Base-by-base conservation (phyloP, 176 grass and related monocot species). In the Bromus sterilis region DNA sequence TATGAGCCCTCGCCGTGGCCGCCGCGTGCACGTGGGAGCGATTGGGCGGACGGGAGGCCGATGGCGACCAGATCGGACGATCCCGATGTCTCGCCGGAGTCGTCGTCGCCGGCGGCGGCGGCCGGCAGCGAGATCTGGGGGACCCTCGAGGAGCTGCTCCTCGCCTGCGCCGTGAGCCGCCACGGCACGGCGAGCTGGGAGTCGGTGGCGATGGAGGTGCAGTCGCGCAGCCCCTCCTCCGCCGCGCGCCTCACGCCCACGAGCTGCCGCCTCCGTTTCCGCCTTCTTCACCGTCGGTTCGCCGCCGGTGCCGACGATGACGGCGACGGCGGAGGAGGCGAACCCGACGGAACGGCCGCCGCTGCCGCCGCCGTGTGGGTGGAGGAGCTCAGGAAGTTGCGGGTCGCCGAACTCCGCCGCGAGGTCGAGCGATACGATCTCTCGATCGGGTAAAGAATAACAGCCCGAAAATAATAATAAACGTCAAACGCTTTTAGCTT, bases 391-490 rank as follows among this genome's bases (percentile, higher is more conserved):
- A 90, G 92, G 21, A 86, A 87, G 75, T 81, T 93, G 56, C 88
- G 95, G 30, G 88, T 93, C 66, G 90, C 90, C 21, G 92, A 94
- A 86, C 92, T 98, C 88, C 92, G 90, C 68, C 88, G 84, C 46
- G 95, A 93, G 88, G 90, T 98, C 63, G 88, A 93, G 83, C 86
- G 66, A 68, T 88, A 89, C 90, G 95, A 98, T 85, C 53, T 94
- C 44, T 94, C 90, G 61, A 94, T 98, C 88, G 88, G 83, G 95
- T 98, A 98, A 91, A 70, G 24, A 60, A 55, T 5, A 58, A 51
- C 20, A 26, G 61, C 57, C 63, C 46, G 58, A 61, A 76, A 62
- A 67, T 79, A 65, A 71, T 40, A 44, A 43, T 65, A 59, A 80
- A 35, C 12, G n/a, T 66, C 55, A 76, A 80, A 77, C 42, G 15